Base-by-base conservation (phyloP, 805 yeast genomes). In the Metschnikowia kofuensis region DNA sequence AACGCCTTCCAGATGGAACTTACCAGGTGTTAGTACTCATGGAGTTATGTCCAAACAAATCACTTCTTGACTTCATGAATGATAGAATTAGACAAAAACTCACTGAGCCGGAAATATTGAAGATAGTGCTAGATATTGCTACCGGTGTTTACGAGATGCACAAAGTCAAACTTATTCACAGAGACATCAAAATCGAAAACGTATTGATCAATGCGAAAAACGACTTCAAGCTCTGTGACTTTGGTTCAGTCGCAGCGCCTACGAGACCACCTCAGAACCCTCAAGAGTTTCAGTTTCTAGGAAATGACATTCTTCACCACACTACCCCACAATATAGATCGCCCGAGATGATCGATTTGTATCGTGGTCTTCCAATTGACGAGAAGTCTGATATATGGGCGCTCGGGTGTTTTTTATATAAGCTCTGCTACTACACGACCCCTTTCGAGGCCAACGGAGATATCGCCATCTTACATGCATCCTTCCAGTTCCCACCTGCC, bases 311-410 rank as follows among this genome's bases (percentile, higher is more conserved):
- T 48, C 79, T 89, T 60, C 82, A 84, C 54, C 96, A 92, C 62
- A 92, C 99, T 0, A 92, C 99, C 4, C 96, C 96, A 13, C 99
- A 94, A 66, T 92, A 92, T 64, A 75, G 99, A 54, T 77, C 95
- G 0, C 99, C 99, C 0, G 99, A 92, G 64, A 94, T 92, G 98
- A 80, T 92, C 48, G 97, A 92, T 67, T 75, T 91, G 27, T 85
- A 85, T 63, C 74, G 89, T 41, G 87, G 90, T 7, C 70, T 83
- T 41, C 94, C 97, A 1, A 87, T 92, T 37, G 94, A 92, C 66
- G 95, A 91, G 60, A 89, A 89, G 66, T 78, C 92, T 7, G 99
- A 92, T 68, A 87, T 92, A 42, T 92, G 99, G 99, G 99, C 99
- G 0, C 70, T 92, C 42, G 99, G 99, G 10, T 85, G 94, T 31